These are phyloP conservation scores for Aureobasidium sp. DNA, from an alignment of 2,329 filamentous ascomycete genomes.

Conservation along the genomic window DNA sequence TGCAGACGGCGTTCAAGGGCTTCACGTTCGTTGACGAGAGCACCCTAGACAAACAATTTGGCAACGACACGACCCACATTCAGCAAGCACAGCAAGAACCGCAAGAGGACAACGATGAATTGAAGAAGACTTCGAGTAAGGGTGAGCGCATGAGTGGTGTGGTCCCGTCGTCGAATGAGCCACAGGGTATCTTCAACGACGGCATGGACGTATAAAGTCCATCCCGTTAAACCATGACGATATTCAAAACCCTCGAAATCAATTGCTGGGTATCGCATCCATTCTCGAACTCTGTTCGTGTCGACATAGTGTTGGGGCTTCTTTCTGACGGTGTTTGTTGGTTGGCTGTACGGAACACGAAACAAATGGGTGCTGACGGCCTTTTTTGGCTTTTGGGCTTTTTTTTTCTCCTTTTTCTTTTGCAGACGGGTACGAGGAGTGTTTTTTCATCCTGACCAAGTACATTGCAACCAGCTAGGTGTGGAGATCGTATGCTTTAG, in stretches of 20 bases:
- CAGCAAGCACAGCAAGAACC: constrained; percentile 22
- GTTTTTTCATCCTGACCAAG: background rate
- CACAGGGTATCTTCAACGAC: constrained; percentile 39
- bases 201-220: constrained; percentile 30
- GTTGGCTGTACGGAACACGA: constrained; percentile 6
- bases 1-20: constrained; percentile 96
- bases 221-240: background rate
- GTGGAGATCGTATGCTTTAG: background rate
- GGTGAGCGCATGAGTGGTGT: constrained; percentile 46
- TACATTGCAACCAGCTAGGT: background rate
- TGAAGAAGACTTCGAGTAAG: constrained; percentile 27
- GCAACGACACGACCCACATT: constrained; percentile 27
- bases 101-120: constrained; percentile 26
- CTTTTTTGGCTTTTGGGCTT: background rate
- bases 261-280: background rate
- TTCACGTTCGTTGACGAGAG: constrained; percentile 99
- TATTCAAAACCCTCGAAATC: background rate
- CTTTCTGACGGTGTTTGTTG: constrained; percentile 6
- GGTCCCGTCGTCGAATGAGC: constrained; percentile 33
- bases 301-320: constrained; percentile 1
- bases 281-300: background rate
- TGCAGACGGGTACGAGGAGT: background rate
- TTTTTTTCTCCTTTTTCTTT: background rate
- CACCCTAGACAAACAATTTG: constrained; percentile 50
- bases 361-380: background rate